phyloP scores from a whole-genome alignment of 2,329 filamentous ascomycete species.

The Cladosporium sp. region DNA sequence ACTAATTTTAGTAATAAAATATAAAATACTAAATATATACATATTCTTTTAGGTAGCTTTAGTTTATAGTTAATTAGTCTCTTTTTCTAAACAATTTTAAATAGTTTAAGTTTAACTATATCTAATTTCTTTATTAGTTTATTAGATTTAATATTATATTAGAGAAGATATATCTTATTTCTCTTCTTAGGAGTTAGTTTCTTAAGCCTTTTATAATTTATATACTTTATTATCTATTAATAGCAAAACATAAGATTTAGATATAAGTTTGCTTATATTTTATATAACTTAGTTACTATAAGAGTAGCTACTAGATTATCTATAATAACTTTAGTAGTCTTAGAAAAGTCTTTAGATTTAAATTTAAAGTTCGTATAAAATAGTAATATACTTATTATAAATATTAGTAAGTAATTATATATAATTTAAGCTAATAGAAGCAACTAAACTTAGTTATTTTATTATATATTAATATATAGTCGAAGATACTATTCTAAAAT shows the following conservation, averaged over 20 bases:
- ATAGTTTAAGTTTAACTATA: background rate
- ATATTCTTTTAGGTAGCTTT: background rate
- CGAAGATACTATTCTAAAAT: background rate
- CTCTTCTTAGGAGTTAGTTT: background rate
- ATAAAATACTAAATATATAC: background rate
- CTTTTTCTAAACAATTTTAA: background rate
- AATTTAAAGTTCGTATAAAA: background rate
- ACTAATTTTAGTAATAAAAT: background rate
- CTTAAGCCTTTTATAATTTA: background rate
- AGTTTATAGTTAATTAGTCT: background rate
- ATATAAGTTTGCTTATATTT: slow-evolving; percentile 9
- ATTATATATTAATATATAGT: background rate
- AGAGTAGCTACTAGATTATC: background rate
- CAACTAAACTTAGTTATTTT: background rate
- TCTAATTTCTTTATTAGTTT: background rate
- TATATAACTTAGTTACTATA: slow-evolving; percentile 7
- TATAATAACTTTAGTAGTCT: too few relatives aligned
- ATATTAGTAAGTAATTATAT: background rate
- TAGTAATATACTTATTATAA: background rate
- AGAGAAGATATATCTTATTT: background rate
- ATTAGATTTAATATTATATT: background rate
- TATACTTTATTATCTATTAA: background rate
- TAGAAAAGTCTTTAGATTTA: background rate
- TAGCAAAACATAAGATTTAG: background rate
- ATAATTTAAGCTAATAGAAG: background rate